Evolutionary conservation across 306 rosid genomes (phyloP).

Genomic region (Begonia loranthoides): DNA sequence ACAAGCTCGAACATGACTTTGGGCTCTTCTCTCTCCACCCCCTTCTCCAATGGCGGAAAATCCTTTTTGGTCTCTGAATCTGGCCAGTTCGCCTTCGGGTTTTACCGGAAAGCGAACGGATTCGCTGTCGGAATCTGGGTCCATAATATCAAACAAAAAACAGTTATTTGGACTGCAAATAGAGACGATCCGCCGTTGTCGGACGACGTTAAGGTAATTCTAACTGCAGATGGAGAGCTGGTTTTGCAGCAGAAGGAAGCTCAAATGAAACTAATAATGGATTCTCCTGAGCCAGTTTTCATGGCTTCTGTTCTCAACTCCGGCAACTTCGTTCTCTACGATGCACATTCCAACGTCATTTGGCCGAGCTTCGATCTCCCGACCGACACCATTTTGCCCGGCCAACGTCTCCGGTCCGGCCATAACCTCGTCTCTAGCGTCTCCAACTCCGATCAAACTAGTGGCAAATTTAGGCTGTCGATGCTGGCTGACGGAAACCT

Average conservation of each 20-base stretch:
- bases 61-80: background rate
- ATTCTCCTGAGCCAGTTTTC: too few relatives aligned
- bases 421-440: slow-evolving; percentile 6
- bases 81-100: slow-evolving; percentile 20
- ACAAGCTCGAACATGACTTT: too few relatives aligned
- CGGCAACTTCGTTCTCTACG: slow-evolving; percentile 20
- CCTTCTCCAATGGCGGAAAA: too few relatives aligned
- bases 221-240: background rate
- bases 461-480: background rate
- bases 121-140: slow-evolving; percentile 15
- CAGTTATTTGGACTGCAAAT: slow-evolving; percentile 19
- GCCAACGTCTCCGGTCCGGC: background rate
- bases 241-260: too few relatives aligned
- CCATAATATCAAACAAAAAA: slow-evolving; percentile 9
- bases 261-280: too few relatives aligned
- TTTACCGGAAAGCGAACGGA: slow-evolving; percentile 4
- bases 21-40: too few relatives aligned
- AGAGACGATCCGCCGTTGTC: slow-evolving; percentile 1
- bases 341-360: background rate
- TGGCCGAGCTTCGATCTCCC: slow-evolving; percentile 18
- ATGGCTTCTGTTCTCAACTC: slow-evolving; percentile 19
- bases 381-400: slow-evolving; percentile 11
- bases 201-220: background rate
- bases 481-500: background rate
- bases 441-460: slow-evolving; percentile 6